Conservation (phyloP, 2,329 filamentous ascomycete genomes). For the Diaporthe citri region DNA sequence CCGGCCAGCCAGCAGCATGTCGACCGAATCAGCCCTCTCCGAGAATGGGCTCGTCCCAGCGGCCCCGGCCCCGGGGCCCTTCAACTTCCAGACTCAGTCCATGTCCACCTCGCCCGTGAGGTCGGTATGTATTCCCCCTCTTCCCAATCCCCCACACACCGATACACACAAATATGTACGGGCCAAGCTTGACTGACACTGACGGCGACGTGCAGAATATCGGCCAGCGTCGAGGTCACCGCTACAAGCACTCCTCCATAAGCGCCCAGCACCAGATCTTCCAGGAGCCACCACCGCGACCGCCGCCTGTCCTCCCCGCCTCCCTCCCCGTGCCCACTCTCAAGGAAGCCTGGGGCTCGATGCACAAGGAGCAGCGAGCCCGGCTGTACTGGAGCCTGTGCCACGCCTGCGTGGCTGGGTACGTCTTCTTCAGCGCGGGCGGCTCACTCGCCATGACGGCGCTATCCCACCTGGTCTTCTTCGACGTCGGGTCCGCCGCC, state of each 20-base stretch:
- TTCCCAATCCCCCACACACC: not conserved
- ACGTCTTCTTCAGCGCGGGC: constrained; percentile 87
- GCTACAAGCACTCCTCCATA: constrained; percentile 97
- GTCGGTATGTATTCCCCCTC: constrained; percentile 68
- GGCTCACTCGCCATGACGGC: constrained; percentile 93
- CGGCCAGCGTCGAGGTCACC: constrained; percentile 92
- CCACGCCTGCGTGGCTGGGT: constrained; percentile 85
- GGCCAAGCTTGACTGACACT: constrained; percentile 28
- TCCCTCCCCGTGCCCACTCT: constrained; percentile 92
- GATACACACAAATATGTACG: not conserved
- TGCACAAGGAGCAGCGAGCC: constrained; percentile 87
- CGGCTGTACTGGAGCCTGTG: constrained; percentile 91
- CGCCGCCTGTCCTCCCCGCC: constrained; percentile 89
- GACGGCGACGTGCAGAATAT: constrained; percentile 72
- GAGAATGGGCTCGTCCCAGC: constrained; percentile 42
- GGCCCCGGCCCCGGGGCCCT: constrained; percentile 70
- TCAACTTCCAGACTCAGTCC: constrained; percentile 92
- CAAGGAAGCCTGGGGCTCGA: constrained; percentile 88
- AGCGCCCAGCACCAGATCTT: constrained; percentile 93
- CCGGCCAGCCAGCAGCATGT: constrained; percentile 50
- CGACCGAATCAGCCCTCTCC: constrained; percentile 49
- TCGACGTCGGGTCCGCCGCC: constrained; percentile 92
- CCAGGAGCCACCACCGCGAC: constrained; percentile 87
- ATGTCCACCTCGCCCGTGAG: constrained; percentile 82
- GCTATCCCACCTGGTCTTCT: constrained; percentile 92